Percentiles rank a stretch among this genome's conserved stretches.
Conservation (phyloP, 371 early-diverging fungal species). For the Dentiscutata heterogama region DNA sequence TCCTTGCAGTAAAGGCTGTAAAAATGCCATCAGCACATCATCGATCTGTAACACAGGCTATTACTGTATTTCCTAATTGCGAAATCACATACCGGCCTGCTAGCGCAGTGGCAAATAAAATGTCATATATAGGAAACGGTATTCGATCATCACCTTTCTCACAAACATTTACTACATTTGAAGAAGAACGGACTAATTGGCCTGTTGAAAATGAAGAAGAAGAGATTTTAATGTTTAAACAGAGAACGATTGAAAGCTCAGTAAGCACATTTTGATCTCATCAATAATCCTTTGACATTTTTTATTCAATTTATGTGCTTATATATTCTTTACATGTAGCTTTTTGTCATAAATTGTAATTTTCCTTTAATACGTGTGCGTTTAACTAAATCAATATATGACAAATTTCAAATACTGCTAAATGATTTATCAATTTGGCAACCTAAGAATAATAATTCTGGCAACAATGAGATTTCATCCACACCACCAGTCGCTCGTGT, state of each 20-base stretch:
- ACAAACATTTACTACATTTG: slow-evolving; percentile 48
- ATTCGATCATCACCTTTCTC: slow-evolving; percentile 37
- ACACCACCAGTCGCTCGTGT: too few relatives aligned
- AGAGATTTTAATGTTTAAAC: slow-evolving; percentile 71
- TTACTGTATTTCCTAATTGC: slow-evolving; percentile 53
- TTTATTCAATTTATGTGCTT: not conserved
- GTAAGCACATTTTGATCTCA: slow-evolving; percentile 55
- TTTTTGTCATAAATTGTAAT: slow-evolving; percentile 71
- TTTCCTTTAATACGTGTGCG: slow-evolving; percentile 71
- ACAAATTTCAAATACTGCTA: slow-evolving; percentile 72
- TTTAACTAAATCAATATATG: slow-evolving; percentile 68
- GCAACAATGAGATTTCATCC: not conserved
- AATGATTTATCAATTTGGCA: slow-evolving; percentile 80
- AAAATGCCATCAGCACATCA: not conserved
- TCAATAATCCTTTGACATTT: not conserved
- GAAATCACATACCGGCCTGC: slow-evolving; percentile 59
- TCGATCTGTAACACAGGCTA: slow-evolving; percentile 13
- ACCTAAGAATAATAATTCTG: slow-evolving; percentile 44
- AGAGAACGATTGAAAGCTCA: slow-evolving; percentile 70
- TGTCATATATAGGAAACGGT: not conserved
- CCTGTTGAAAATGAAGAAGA: slow-evolving; percentile 69
- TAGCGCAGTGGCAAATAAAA: slow-evolving; percentile 38
- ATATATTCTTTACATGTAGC: slow-evolving; percentile 49
- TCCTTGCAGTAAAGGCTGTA: slow-evolving; percentile 59
- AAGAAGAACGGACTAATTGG: slow-evolving; percentile 64